Conservation (phyloP, 805 yeast species). For the Alloascoidea hylecoeti region DNA sequence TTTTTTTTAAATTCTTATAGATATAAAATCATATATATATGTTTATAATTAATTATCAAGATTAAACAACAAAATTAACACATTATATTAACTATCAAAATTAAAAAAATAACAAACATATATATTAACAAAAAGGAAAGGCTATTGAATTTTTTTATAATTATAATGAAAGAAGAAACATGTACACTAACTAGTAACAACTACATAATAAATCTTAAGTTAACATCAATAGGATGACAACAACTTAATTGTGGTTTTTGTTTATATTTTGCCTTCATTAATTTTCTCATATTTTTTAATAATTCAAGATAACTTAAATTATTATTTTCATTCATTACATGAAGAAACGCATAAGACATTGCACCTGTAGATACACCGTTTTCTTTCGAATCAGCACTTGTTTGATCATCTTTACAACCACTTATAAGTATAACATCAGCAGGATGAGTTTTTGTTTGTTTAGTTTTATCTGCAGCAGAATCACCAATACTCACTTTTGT, state of each 20-base stretch:
- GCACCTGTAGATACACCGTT: slow-evolving; percentile 71
- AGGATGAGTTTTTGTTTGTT: slow-evolving; percentile 47
- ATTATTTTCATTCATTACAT: slow-evolving; percentile 44
- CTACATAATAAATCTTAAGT: slow-evolving; percentile 32
- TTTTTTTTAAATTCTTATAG: no score
- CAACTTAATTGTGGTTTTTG: slow-evolving; percentile 78
- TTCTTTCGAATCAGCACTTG: slow-evolving; percentile 63
- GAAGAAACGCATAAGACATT: slow-evolving; percentile 66
- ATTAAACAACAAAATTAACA: no score
- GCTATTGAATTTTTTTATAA: no score
- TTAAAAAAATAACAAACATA: no score
- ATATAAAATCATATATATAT: no score
- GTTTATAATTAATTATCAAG: no score
- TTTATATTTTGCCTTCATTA: slow-evolving; percentile 46
- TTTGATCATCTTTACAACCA: slow-evolving; percentile 78
- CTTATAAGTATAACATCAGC: slow-evolving; percentile 68
- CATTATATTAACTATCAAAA: no score
- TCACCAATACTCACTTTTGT: slow-evolving; percentile 20
- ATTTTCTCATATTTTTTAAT: slow-evolving; percentile 55
- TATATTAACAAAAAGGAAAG: no score
- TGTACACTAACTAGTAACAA: no score
- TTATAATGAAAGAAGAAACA: no score
- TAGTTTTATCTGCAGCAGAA: slow-evolving; percentile 25
- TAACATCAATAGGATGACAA: slow-evolving; percentile 68
- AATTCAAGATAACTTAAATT: slow-evolving; percentile 56